Base-by-base conservation (phyloP, 768 basidiomycete species). In the Gloeophyllum trabeum region DNA sequence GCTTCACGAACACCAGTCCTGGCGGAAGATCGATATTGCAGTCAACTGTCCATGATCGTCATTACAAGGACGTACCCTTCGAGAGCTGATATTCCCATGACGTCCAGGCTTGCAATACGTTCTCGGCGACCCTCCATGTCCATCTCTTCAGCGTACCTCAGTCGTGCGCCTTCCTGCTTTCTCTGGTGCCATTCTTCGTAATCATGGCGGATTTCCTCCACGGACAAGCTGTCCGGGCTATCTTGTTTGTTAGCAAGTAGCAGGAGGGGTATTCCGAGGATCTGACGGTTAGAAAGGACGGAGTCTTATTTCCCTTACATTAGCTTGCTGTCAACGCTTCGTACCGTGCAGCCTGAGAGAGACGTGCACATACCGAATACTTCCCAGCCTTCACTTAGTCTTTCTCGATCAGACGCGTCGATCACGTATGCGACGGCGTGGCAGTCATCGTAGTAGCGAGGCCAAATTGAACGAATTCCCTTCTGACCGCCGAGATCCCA, bases 241-340 rank as follows among this genome's bases (percentile, higher is more conserved):
- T 98, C 96, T 59, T 97, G 94, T 58, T 99, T 98, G 65, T 98
- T 98, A 21, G 93, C 96, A 14, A 97, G 72, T 6, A 99, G 76
- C 4, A 99, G 69, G 2, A 96, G 71, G 0, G 94, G 96, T 1
- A 97, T 75, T 40, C 83, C 82, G 20, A 97, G 78, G 23, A 93
- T 91, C 51, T 90, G 83, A 0, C 89, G 92, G 1, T 86, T 79
- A 13, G 85, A 87, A 13, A 96, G 75, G 4, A 97, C 91, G 5
- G 76, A 70, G 52, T 96, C 91, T 72, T 79, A 61, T 39, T 45
- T 26, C 43, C 39, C 53, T 59, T 57, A 40, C 48, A 42, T 36
- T 39, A 25, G 34, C 39, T 59, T 39, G 52, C 44, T 35, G 41
- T 32, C 16, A 24, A 24, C 6, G 13, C 36, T 22, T 39, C 21